Conservation (phyloP, 352 stramenopile species). For the Pythium grandisporangium region DNA sequence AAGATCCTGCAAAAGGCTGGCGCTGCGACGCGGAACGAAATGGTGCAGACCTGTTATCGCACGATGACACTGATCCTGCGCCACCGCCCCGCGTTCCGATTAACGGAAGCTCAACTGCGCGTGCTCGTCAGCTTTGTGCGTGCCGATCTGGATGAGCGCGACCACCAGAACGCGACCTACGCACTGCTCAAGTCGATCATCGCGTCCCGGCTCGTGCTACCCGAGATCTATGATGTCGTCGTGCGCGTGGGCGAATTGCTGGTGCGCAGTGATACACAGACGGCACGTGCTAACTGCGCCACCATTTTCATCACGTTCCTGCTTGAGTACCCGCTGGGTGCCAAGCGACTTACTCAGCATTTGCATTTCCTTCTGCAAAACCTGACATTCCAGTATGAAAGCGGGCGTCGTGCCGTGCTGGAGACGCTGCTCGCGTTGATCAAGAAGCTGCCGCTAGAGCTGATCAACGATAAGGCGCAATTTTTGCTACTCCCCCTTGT, state of each 20-base stretch:
- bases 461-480: conserved; percentile 90
- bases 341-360: conserved; percentile 90
- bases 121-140: conserved; percentile 91
- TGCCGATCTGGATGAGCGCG: conserved; percentile 86
- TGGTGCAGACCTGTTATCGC: conserved; percentile 94
- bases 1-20: conserved; percentile 87
- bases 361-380: conserved; percentile 95
- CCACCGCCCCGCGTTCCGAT: conserved; percentile 36
- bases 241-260: conserved; percentile 90
- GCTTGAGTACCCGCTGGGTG: conserved; percentile 93
- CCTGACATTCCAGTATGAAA: conserved; percentile 93
- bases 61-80: conserved; percentile 88
- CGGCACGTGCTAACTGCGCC: conserved; percentile 73
- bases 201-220: conserved; percentile 85
- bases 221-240: conserved; percentile 96
- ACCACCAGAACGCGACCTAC: conserved; percentile 95
- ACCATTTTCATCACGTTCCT: conserved; percentile 88
- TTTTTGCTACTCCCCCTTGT: conserved; percentile 95
- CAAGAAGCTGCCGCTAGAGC: conserved; percentile 85
- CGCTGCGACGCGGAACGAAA: conserved; percentile 89
- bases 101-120: conserved; percentile 64
- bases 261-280: conserved; percentile 88
- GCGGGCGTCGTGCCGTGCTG: conserved; percentile 88
- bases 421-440: conserved; percentile 84
- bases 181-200: conserved; percentile 90